These are phyloP conservation scores for Solanum corneliomulleri DNA, from an alignment of 257 asterid genomes.

Conservation along the genomic window DNA sequence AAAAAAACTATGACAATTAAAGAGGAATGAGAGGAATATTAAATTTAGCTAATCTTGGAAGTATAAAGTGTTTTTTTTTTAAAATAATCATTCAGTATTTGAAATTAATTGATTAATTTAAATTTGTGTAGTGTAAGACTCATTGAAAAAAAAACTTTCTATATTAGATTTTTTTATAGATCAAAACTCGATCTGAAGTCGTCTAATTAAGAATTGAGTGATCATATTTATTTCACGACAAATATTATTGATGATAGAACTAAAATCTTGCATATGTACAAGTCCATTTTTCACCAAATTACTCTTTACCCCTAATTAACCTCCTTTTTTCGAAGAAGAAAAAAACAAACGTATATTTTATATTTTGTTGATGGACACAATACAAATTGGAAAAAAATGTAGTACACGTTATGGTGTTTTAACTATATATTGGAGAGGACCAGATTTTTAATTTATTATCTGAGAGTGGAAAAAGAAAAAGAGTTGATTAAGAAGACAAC, in stretches of 20 bases:
- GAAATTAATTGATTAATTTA: background rate
- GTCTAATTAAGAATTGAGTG: background rate
- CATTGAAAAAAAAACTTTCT: background rate
- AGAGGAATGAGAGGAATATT: background rate
- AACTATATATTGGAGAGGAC: background rate
- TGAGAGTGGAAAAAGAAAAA: background rate
- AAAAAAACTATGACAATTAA: no score
- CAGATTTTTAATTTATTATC: background rate
- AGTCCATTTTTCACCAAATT: background rate
- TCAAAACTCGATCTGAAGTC: accelerated
- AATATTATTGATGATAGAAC: background rate
- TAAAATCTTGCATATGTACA: background rate
- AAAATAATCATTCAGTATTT: background rate
- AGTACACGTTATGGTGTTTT: background rate
- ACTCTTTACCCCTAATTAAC: background rate
- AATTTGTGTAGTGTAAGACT: background rate
- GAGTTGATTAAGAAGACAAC: background rate
- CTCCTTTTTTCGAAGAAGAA: background rate
- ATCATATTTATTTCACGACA: background rate
- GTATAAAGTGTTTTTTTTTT: background rate
- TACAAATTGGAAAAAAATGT: background rate
- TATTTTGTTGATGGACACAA: background rate
- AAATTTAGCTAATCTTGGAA: background rate
- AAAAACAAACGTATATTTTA: background rate
- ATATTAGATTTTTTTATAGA: background rate